These are phyloP conservation scores for Exobasidium rhododendri DNA, from an alignment of 1,284 basidiomycete genomes.

Conservation along the genomic window DNA sequence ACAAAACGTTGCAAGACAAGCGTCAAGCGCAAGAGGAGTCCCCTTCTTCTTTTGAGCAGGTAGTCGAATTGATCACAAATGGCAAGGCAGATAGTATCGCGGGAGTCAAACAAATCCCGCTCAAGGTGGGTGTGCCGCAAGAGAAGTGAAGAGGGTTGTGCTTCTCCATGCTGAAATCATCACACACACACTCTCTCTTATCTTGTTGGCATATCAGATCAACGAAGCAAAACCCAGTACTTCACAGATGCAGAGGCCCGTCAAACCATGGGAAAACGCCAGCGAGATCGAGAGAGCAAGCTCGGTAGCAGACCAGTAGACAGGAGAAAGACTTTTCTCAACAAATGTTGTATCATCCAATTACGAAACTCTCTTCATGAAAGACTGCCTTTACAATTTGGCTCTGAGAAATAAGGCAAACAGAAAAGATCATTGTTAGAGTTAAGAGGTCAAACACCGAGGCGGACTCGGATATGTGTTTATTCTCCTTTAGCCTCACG, in stretches of 20 bases:
- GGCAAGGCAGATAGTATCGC: constrained; percentile 50
- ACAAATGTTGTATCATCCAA: not conserved
- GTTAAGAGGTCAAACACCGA: not conserved
- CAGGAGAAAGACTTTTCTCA: too few species aligned
- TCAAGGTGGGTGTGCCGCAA: constrained; percentile 32
- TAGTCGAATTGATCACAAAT: constrained; percentile 51
- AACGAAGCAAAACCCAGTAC: constrained; percentile 38
- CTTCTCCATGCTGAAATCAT: not conserved
- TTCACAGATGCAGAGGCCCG: constrained; percentile 29
- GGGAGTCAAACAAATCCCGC: constrained; percentile 47
- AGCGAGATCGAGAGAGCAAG: not conserved
- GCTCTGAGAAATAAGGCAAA: constrained; percentile 1
- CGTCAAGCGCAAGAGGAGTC: not conserved
- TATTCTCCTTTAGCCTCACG: not conserved
- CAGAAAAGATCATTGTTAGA: not conserved
- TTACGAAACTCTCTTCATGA: too few species aligned
- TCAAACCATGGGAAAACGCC: constrained; percentile 46
- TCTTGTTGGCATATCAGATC: constrained; percentile 22
- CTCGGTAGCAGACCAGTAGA: too few species aligned
- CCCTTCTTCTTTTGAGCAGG: constrained; percentile 39
- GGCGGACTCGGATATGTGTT: not conserved
- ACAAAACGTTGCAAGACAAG: not conserved
- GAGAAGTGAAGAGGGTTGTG: too few species aligned
- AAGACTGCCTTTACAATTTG: not conserved
- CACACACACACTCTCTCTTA: not conserved